Base-by-base conservation (phyloP, 768 basidiomycete genomes). In the Tremella fuciformis region DNA sequence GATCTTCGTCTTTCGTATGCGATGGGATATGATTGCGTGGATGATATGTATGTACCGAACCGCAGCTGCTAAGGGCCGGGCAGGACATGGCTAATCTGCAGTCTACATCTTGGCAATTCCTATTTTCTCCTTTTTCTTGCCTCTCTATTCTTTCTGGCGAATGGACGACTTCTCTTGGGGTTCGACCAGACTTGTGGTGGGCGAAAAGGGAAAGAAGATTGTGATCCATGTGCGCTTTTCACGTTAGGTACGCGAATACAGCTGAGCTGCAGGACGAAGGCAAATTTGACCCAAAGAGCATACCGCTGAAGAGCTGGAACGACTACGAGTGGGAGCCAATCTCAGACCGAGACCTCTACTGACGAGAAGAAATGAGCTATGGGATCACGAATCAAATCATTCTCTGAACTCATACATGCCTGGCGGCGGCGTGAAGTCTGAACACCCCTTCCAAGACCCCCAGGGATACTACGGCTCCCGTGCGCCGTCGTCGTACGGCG, bases 321-420 rank as follows among this genome's bases (percentile, higher is more conserved):
- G 92, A 96, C 66, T 96, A 94, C 69, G 90, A 91, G 77, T 66
- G 85, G 81, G 53, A 52, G 47, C 22, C 38, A 38, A 26, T 40
- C 41, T 46, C 50, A 7, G 8, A 8, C 22, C 13, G 21, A 3
- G 13, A 40, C 39, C 16, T 13, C 26, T 13, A 53, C 50, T 63
- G 74, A 76, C 57, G 58, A 60, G 66, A 63, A 90, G 88, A 87
- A 96, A 93, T 70, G 92, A 94, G 76, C 84, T 96, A 11, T 97
- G 92, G 92, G 92, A 96, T 73, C 91, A 92, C 76, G 92, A 94
- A 65, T 92, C 89, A 0, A 93, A 93, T 69, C 91, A 94, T 77
- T 91, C 89, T 60, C 89, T 92, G 51, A 90, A 90, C 8, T 92
- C 89, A 0, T 94, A 90, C 88, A 86, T 87, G 9, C 90, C 91